Evolutionary conservation across 2,329 filamentous ascomycete genomes (phyloP).

Genomic region (Microsporum audouinii): DNA sequence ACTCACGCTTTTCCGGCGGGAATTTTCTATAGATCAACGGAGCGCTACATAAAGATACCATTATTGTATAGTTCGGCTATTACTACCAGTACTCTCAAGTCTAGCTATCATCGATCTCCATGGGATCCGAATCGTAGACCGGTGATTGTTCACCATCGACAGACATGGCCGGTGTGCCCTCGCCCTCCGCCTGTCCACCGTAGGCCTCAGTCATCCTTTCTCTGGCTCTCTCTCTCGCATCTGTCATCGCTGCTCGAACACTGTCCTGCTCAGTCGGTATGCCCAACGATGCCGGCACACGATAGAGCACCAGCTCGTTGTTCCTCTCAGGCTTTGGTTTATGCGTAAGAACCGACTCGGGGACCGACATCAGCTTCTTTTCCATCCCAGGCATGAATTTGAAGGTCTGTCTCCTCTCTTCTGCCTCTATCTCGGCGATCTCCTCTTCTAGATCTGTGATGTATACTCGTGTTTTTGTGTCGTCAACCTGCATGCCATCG

Average conservation of each 20-base stretch:
- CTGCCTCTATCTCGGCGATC: slow-evolving; percentile 55
- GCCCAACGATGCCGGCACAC: slow-evolving; percentile 62
- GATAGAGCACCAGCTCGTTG: slow-evolving; percentile 71
- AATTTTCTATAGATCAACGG: slow-evolving; percentile 36
- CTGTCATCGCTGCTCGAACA: slow-evolving; percentile 72
- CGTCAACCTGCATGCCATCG: slow-evolving; percentile 72
- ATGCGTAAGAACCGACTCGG: slow-evolving; percentile 52
- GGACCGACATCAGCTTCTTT: slow-evolving; percentile 61
- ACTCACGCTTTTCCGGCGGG: slow-evolving; percentile 67
- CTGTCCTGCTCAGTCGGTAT: slow-evolving; percentile 62
- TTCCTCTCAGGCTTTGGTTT: slow-evolving; percentile 26
- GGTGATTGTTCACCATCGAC: not conserved
- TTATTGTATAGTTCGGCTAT: not conserved
- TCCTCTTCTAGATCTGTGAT: slow-evolving; percentile 86
- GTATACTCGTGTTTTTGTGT: slow-evolving; percentile 77
- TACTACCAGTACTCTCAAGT: not conserved
- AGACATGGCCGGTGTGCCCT: not conserved
- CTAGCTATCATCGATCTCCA: slow-evolving; percentile 21
- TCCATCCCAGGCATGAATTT: slow-evolving; percentile 79
- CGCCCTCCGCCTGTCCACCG: slow-evolving; percentile 19
- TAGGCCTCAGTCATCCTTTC: slow-evolving; percentile 33
- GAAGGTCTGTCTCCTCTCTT: slow-evolving; percentile 50
- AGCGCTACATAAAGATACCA: not conserved
- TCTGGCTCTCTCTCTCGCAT: slow-evolving; percentile 58
- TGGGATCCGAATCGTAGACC: slow-evolving; percentile 17